These are phyloP conservation scores for Clitocybe nebularis DNA, from an alignment of 1,284 basidiomycete species.

Conservation along the genomic window DNA sequence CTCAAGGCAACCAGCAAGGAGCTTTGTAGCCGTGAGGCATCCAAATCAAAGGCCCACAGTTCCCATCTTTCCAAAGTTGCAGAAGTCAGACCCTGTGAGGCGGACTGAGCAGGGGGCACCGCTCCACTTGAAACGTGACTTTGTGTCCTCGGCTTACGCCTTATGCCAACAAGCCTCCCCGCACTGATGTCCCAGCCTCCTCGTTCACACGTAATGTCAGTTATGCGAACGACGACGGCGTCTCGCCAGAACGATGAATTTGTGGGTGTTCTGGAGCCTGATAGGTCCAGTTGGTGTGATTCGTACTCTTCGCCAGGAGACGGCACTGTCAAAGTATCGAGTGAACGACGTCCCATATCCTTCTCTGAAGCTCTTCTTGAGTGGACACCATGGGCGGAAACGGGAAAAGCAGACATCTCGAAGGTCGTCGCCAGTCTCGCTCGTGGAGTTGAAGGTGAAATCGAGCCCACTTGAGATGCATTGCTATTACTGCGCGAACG, in stretches of 20 bases:
- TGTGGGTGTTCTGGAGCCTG: slow-evolving; percentile 22
- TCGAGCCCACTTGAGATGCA: slow-evolving; percentile 40
- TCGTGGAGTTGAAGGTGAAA: slow-evolving; percentile 42
- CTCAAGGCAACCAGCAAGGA: slow-evolving; percentile 47
- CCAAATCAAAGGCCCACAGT: slow-evolving; percentile 69
- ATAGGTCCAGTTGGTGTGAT: slow-evolving; percentile 36
- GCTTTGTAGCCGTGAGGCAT: slow-evolving; percentile 40
- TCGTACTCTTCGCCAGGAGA: slow-evolving; percentile 50
- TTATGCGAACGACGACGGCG: slow-evolving; percentile 49
- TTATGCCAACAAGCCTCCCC: slow-evolving; percentile 57
- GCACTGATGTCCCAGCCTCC: slow-evolving; percentile 68
- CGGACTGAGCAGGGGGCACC: slow-evolving; percentile 13
- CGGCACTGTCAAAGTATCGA: slow-evolving; percentile 48
- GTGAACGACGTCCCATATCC: slow-evolving; percentile 46
- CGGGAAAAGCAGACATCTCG: slow-evolving; percentile 58
- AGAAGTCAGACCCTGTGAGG: slow-evolving; percentile 46
- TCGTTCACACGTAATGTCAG: slow-evolving; percentile 61
- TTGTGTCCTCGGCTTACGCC: slow-evolving; percentile 53
- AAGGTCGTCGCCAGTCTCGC: slow-evolving; percentile 41
- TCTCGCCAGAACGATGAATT: slow-evolving; percentile 47
- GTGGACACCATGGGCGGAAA: slow-evolving; percentile 74
- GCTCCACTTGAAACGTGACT: slow-evolving; percentile 26
- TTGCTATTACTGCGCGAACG: slow-evolving; percentile 59
- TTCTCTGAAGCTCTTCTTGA: slow-evolving; percentile 68
- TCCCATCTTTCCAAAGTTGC: slow-evolving; percentile 77